Percentiles rank a stretch among this genome's conserved stretches.
Evolutionary conservation across 164 flowering plant genomes (phyloP).

Genomic region (Magnolia sinica): DNA sequence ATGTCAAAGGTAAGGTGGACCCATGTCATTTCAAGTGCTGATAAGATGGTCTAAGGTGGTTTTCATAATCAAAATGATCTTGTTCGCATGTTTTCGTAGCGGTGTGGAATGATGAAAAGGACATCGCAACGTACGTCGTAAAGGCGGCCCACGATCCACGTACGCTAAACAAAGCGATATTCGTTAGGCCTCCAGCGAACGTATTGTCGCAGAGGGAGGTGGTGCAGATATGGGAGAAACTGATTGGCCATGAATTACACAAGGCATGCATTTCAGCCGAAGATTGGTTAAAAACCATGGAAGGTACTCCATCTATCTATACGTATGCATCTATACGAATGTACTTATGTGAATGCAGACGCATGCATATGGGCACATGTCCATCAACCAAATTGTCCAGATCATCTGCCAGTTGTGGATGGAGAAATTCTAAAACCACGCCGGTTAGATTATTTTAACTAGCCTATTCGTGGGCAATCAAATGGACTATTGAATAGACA

Average conservation of each 20-base stretch:
- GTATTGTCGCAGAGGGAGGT: conserved; percentile 7
- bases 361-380: too few relatives aligned
- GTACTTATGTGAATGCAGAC: not conserved
- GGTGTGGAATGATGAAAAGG: conserved; percentile 8
- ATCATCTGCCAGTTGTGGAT: too few relatives aligned
- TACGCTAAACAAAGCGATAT: not conserved
- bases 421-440: too few relatives aligned
- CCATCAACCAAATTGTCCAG: too few relatives aligned
- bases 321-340: too few relatives aligned
- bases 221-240: conserved; percentile 7
- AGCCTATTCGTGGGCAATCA: too few relatives aligned
- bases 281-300: conserved; percentile 4
- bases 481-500: too few relatives aligned
- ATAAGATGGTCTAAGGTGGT: not conserved
- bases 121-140: conserved; percentile 3
- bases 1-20: not conserved
- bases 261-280: not conserved
- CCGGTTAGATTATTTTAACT: too few relatives aligned
- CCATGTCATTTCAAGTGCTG: not conserved
- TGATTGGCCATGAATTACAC: conserved; percentile 5
- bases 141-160: conserved; percentile 4
- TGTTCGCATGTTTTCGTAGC: not conserved
- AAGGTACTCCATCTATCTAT: not conserved
- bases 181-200: not conserved
- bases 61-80: not conserved